These are phyloP conservation scores for Microbotryum violaceum DNA, from an alignment of 1,284 basidiomycete species.

Conservation along the genomic window DNA sequence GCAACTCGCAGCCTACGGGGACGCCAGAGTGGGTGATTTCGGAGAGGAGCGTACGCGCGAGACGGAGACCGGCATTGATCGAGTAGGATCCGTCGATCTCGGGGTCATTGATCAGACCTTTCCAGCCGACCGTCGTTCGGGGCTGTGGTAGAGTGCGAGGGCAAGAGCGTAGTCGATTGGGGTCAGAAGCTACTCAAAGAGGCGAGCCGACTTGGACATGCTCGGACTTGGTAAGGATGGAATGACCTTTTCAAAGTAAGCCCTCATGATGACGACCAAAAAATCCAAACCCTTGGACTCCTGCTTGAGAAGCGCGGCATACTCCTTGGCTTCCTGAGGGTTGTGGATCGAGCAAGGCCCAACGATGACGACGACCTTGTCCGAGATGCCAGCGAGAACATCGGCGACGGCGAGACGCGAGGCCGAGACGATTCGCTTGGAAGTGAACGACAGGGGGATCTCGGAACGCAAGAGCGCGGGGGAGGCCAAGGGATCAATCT, in stretches of 20 bases:
- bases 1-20: slow-evolving; percentile 87
- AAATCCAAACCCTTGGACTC: slow-evolving; percentile 59
- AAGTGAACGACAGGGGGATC: slow-evolving; percentile 52
- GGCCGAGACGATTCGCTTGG: slow-evolving; percentile 58
- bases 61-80: slow-evolving; percentile 90
- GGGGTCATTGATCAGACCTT: slow-evolving; percentile 51
- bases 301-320: slow-evolving; percentile 66
- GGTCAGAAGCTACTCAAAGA: too few relatives aligned
- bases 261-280: slow-evolving; percentile 86
- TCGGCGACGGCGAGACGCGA: slow-evolving; percentile 70
- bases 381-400: slow-evolving; percentile 73
- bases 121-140: slow-evolving; percentile 66
- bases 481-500: slow-evolving; percentile 73
- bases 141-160: slow-evolving; percentile 48
- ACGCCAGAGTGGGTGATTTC: slow-evolving; percentile 82
- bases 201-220: not conserved
- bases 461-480: slow-evolving; percentile 82
- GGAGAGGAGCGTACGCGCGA: slow-evolving; percentile 78
- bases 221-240: not conserved
- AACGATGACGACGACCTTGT: slow-evolving; percentile 78
- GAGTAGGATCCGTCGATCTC: slow-evolving; percentile 78
- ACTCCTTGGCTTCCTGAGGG: slow-evolving; percentile 78
- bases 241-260: slow-evolving; percentile 62
- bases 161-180: too few relatives aligned
- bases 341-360: slow-evolving; percentile 93